phyloP scores from a whole-genome alignment of 768 basidiomycete genomes.

The Boletellus ananas region DNA sequence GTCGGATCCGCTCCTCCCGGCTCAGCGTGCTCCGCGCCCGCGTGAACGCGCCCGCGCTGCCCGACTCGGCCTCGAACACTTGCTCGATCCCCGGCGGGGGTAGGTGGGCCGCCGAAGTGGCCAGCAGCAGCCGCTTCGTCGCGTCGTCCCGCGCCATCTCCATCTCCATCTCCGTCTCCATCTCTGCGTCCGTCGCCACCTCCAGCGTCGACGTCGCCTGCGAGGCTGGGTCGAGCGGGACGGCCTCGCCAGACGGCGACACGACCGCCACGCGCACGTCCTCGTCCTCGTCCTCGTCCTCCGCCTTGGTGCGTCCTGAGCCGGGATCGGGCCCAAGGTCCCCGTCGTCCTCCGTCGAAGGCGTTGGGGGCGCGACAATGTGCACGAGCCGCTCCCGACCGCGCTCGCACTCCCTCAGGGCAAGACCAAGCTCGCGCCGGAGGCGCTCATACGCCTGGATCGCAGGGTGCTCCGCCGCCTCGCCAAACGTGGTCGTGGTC shows the following conservation, averaged over 20 bases:
- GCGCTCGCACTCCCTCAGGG: slow-evolving; percentile 78
- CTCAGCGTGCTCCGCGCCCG: slow-evolving; percentile 65
- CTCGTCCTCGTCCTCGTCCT: not conserved
- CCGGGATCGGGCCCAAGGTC: slow-evolving; percentile 37
- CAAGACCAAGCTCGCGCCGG: slow-evolving; percentile 71
- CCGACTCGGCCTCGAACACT: slow-evolving; percentile 72
- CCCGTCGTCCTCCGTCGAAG: slow-evolving; percentile 41
- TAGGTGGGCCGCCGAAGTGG: slow-evolving; percentile 49
- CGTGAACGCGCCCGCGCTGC: slow-evolving; percentile 32
- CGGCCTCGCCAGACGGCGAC: not conserved
- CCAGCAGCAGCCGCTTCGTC: slow-evolving; percentile 49
- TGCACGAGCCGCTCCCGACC: slow-evolving; percentile 63
- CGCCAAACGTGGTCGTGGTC: not conserved
- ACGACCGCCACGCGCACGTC: not conserved
- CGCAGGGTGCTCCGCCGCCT: slow-evolving; percentile 41
- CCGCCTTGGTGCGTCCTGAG: no score
- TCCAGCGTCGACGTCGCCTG: not conserved
- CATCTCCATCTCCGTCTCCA: no score
- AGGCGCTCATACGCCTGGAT: slow-evolving; percentile 72
- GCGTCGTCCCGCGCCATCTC: slow-evolving; percentile 40
- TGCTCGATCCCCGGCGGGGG: slow-evolving; percentile 72
- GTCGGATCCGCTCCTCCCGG: slow-evolving; percentile 70
- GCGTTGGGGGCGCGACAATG: slow-evolving; percentile 46
- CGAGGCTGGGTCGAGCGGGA: not conserved
- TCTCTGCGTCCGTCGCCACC: no score